Percentiles rank a stretch among this genome's conserved stretches.
These are phyloP conservation scores for Cladophialophora exuberans DNA, from an alignment of 2,329 filamentous ascomycete genomes.

Conservation along the genomic window DNA sequence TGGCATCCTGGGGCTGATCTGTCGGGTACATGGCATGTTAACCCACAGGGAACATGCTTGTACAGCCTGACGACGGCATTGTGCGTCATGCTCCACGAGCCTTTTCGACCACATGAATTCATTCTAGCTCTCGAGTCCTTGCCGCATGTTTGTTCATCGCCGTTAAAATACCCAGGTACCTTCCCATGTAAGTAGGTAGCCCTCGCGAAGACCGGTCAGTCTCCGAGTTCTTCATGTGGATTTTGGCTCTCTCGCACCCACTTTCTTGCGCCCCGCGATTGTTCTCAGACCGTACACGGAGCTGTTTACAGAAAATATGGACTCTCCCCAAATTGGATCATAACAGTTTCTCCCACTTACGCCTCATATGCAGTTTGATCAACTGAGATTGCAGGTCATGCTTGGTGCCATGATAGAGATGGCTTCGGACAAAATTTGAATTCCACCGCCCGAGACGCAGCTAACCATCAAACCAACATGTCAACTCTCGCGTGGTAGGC, in stretches of 20 bases:
- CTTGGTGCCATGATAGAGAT: too few relatives aligned
- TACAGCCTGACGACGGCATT: conserved; percentile 1
- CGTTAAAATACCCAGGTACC: too few relatives aligned
- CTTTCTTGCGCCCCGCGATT: too few relatives aligned
- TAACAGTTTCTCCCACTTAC: too few relatives aligned
- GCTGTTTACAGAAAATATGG: too few relatives aligned
- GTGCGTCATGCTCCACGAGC: conserved; percentile 7
- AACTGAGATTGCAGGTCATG: too few relatives aligned
- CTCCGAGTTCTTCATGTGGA: too few relatives aligned
- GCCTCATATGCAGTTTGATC: too few relatives aligned
- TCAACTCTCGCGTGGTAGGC: conserved; percentile 6
- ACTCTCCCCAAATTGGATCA: too few relatives aligned
- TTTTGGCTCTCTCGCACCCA: too few relatives aligned
- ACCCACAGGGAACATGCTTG: background rate
- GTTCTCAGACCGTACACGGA: too few relatives aligned
- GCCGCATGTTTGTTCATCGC: background rate
- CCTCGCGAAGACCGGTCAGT: background rate
- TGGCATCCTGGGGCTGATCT: conserved; percentile 1
- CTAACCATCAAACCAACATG: conserved; percentile 1
- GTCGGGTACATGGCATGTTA: background rate
- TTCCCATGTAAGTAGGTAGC: too few relatives aligned
- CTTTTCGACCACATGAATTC: conserved; percentile 13
- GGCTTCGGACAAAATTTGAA: background rate
- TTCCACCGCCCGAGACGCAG: conserved; percentile 6
- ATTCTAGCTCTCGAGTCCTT: conserved; percentile 8